These are phyloP conservation scores for Oligophagozyma castellii DNA, from an alignment of 1,139 yeast genomes.

Conservation along the genomic window DNA sequence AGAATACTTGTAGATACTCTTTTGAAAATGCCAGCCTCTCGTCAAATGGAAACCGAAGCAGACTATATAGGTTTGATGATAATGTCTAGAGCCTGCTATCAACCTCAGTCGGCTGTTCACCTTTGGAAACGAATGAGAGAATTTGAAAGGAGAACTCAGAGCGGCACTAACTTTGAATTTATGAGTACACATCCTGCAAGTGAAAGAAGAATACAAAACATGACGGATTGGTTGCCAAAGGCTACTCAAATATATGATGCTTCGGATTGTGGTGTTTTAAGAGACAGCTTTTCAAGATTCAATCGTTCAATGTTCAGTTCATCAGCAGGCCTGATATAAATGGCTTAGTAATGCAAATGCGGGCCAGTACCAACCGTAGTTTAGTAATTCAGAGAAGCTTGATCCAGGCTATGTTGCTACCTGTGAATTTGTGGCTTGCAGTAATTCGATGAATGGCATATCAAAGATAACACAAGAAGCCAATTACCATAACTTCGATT, in stretches of 20 bases:
- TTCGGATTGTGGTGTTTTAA: conserved; percentile 13
- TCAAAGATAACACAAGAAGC: too few relatives aligned
- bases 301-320: too few relatives aligned
- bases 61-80: conserved; percentile 87
- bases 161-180: conserved; percentile 40
- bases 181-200: conserved; percentile 90
- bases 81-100: conserved; percentile 80
- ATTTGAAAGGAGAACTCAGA: conserved; percentile 32
- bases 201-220: conserved; percentile 51
- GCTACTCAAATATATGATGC: conserved; percentile 31
- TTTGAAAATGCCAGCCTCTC: conserved; percentile 67
- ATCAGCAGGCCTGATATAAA: too few relatives aligned
- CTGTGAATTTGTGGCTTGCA: too few relatives aligned
- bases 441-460: too few relatives aligned
- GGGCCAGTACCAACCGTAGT: too few relatives aligned
- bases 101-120: conserved; percentile 56
- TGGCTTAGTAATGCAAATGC: too few relatives aligned
- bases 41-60: conserved; percentile 93
- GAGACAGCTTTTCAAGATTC: conserved; percentile 4
- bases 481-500: too few relatives aligned
- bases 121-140: conserved; percentile 76
- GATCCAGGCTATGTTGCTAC: too few relatives aligned
- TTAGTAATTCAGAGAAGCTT: too few relatives aligned
- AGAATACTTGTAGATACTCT: conserved; percentile 44
- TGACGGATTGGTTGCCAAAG: conserved; percentile 59